These are phyloP conservation scores for Cinnamomum micranthum DNA, from an alignment of 164 flowering plant species.

Conservation along the genomic window DNA sequence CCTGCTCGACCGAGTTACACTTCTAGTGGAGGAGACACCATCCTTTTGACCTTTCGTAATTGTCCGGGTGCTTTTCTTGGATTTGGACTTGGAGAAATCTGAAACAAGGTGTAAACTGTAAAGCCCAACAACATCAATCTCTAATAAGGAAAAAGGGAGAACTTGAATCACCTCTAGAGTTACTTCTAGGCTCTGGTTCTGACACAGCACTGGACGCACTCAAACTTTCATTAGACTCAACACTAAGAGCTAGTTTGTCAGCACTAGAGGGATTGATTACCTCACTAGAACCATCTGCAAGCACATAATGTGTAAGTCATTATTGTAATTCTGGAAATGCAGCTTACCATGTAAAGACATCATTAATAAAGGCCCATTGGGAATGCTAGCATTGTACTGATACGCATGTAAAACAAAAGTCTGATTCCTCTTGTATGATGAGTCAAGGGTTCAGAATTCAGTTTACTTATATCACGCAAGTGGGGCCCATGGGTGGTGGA, in stretches of 20 bases:
- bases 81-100: slow-evolving; percentile 37
- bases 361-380: too few relatives aligned
- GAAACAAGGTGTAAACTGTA: slow-evolving; percentile 10
- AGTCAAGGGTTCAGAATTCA: too few relatives aligned
- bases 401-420: too few relatives aligned
- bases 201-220: slow-evolving; percentile 41
- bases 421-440: too few relatives aligned
- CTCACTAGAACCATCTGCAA: slow-evolving; percentile 41
- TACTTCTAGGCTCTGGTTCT: slow-evolving; percentile 30
- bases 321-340: too few relatives aligned
- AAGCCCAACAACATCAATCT: background rate
- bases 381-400: too few relatives aligned
- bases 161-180: slow-evolving; percentile 36
- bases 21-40: slow-evolving; percentile 26
- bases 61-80: slow-evolving; percentile 26
- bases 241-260: slow-evolving; percentile 13
- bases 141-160: background rate
- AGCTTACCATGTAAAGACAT: too few relatives aligned
- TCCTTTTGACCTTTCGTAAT: slow-evolving; percentile 14
- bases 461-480: too few relatives aligned
- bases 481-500: too few relatives aligned
- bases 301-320: background rate
- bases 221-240: slow-evolving; percentile 37
- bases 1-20: slow-evolving; percentile 33
- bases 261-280: slow-evolving; percentile 39